Percentiles rank a stretch among this genome's conserved stretches.
Evolutionary conservation across 805 yeast species (phyloP).

Genomic region (Pichia sporocuriosa): DNA sequence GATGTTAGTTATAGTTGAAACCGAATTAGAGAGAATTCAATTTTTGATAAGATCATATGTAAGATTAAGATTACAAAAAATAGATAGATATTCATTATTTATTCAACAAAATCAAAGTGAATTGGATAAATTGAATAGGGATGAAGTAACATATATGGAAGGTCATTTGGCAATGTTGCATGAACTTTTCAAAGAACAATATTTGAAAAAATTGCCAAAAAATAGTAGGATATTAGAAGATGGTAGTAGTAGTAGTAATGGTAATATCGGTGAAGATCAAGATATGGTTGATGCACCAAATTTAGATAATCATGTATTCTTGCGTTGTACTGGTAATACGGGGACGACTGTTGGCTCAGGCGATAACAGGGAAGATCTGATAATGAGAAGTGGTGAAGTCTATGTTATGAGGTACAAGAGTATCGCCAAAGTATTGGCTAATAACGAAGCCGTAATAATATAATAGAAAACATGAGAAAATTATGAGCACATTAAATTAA

Average conservation of each 20-base stretch:
- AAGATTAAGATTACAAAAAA: slow-evolving; percentile 66
- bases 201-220: slow-evolving; percentile 38
- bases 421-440: slow-evolving; percentile 34
- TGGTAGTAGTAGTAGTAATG: too few species aligned
- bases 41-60: slow-evolving; percentile 76
- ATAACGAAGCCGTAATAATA: slow-evolving; percentile 38
- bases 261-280: slow-evolving; percentile 70
- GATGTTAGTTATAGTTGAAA: slow-evolving; percentile 77
- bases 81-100: slow-evolving; percentile 62
- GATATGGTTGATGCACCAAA: slow-evolving; percentile 81
- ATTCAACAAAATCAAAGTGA: slow-evolving; percentile 41
- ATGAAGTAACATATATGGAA: slow-evolving; percentile 62
- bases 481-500: not conserved
- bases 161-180: slow-evolving; percentile 59
- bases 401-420: slow-evolving; percentile 68
- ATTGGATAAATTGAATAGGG: slow-evolving; percentile 40
- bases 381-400: slow-evolving; percentile 55
- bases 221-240: too few species aligned
- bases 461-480: slow-evolving; percentile 15
- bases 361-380: not conserved
- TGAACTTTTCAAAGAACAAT: slow-evolving; percentile 59
- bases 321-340: not conserved
- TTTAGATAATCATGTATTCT: slow-evolving; percentile 68
- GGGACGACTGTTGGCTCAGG: not conserved
- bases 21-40: slow-evolving; percentile 83